Evolutionary conservation across 2,329 filamentous ascomycete species (phyloP), one percentile per base, ranked within the genome.

Genomic region (Penicillium sp.): DNA sequence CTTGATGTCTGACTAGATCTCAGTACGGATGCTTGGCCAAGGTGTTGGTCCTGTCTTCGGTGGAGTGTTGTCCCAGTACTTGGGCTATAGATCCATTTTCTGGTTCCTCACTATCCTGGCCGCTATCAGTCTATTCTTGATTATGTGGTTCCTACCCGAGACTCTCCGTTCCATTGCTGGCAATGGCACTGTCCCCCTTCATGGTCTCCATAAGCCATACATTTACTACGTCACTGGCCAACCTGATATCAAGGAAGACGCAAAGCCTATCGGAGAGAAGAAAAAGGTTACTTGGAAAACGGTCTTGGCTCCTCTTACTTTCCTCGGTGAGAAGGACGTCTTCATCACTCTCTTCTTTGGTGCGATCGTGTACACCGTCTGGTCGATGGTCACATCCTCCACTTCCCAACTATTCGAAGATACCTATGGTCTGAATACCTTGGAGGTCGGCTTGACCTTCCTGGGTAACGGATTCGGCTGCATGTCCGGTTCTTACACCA

Each of bases 361-460:
- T 43, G 73, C 73, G 11, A 70, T 79, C 6, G 71, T 79, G 1
- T 82, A 81, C 59, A 74, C 78, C 0, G 72, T 79, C 13, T 82
- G 78, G 78, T 78, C 72, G 22, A 81, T 81, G 78, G 73, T 81
- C 5, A 79, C 77, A 2, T 75, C 78, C 1, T 77, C 70, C 13
- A 81, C 78, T 1, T 74, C 76, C 0, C 68, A 69, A 22, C 55
- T 72, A 0, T 66, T 81, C 53, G 68, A 76, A 59, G 59, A 68
- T 0, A 66, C 63, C 8, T 80, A 79, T 49, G 54, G 67, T 7
- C 69, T 82, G 47, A 76, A 70, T 35, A 68, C 73, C 4, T 53
- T 77, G 19, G 60, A 76, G 53, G 63, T 80, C 26, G 78, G 78
- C 3, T 60, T 79, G 2, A 72, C 67, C 8, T 80, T 78, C 58